phyloP scores from a whole-genome alignment of 2,329 filamentous ascomycete species.

The Fusarium armeniacum region DNA sequence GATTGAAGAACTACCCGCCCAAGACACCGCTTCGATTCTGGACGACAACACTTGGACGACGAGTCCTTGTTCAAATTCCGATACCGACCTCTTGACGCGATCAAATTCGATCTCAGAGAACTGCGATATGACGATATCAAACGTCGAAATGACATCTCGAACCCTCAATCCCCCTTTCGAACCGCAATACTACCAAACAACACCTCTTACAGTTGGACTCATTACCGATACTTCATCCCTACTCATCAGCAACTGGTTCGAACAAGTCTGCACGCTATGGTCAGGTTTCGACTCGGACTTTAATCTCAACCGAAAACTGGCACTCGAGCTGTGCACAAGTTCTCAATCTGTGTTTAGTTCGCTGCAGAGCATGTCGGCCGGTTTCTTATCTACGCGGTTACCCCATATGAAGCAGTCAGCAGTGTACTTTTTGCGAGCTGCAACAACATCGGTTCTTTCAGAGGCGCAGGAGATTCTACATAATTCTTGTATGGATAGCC shows the following conservation, averaged over 20 bases:
- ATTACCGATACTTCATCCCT: constrained; percentile 52
- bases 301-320: constrained; percentile 58
- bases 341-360: constrained; percentile 57
- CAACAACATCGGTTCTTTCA: constrained; percentile 53
- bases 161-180: constrained; percentile 22
- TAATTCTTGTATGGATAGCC: constrained; percentile 28
- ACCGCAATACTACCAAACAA: constrained; percentile 30
- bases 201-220: constrained; percentile 39
- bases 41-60: constrained; percentile 33
- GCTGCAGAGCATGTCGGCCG: constrained; percentile 59
- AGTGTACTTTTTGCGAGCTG: constrained; percentile 53
- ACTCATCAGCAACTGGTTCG: constrained; percentile 58
- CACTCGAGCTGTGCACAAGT: constrained; percentile 55
- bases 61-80: constrained; percentile 35
- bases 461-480: constrained; percentile 52
- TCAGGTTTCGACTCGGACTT: constrained; percentile 58
- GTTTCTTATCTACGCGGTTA: constrained; percentile 54
- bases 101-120: constrained; percentile 17
- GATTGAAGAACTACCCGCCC: constrained; percentile 14
- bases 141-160: constrained; percentile 17
- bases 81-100: constrained; percentile 31
- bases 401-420: constrained; percentile 56
- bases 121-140: constrained; percentile 15
- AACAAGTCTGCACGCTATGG: constrained; percentile 58
- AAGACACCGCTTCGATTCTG: constrained; percentile 25